Percentiles rank a stretch among this genome's conserved stretches.
These are phyloP conservation scores for Lasiosphaeria hispida DNA, from an alignment of 495 filamentous ascomycete species.

Conservation along the genomic window DNA sequence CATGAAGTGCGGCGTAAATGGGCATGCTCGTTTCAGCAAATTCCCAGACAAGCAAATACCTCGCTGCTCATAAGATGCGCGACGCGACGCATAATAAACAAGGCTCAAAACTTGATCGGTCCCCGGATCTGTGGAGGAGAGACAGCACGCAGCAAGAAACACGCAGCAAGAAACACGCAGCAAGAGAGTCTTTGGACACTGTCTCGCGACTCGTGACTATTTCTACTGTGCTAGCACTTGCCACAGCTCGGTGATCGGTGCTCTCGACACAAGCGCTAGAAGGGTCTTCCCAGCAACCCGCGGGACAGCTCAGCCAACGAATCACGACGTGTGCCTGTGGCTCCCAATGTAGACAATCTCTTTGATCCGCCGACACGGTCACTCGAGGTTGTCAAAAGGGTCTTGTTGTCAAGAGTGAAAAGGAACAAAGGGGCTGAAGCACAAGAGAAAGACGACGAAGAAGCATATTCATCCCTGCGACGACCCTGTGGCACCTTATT, in stretches of 20 bases:
- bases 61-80: slow-evolving; percentile 7
- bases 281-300: no score
- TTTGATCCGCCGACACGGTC: no score
- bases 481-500: not conserved
- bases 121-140: slow-evolving; percentile 1
- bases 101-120: slow-evolving; percentile 12
- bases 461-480: not conserved
- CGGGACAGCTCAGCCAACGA: no score
- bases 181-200: no score
- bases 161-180: not conserved
- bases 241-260: no score
- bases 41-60: slow-evolving; percentile 17
- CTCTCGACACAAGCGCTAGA: no score
- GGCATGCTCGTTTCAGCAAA: slow-evolving; percentile 20
- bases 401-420: not conserved
- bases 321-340: no score
- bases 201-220: no score
- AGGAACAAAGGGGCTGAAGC: not conserved
- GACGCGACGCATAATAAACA: slow-evolving; percentile 24
- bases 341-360: no score
- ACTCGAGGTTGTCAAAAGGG: no score
- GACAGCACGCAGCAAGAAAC: not conserved
- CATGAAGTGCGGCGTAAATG: not conserved
- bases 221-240: no score
- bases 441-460: not conserved